Evolutionary conservation across 2,329 filamentous ascomycete genomes (phyloP), one percentile per base, ranked within the genome.

Genomic region (Cercospora beticola): DNA sequence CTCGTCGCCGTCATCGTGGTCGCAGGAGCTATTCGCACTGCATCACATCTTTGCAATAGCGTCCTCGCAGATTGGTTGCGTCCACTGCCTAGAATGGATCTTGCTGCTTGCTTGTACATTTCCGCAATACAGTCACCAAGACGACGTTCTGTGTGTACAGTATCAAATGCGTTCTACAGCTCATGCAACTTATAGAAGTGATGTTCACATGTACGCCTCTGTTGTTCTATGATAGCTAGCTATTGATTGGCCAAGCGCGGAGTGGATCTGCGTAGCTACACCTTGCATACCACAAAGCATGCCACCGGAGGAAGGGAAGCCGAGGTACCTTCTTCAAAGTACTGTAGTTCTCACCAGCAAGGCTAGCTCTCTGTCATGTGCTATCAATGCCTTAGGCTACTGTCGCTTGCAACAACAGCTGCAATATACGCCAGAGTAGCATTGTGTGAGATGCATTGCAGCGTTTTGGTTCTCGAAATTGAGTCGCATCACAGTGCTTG

Each of bases 221-320:
- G 23, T 56, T 56, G 49, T 56, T 16, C 49, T 56, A 28, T 16
- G 5, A 21, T 54, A 54, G 49, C 49, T 8, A 56, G 49, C 49
- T 28, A 56, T 30, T 26, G 12, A 56, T 28, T n/a, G 49, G 49
- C 23, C 23, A 9, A 28, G 23, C 23, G 21, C 49, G 16, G 21
- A 28, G 49, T 54, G 49, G 49, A 54, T 54, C 49, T 54, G 21
- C 49, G 26, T 28, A 56, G 23, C 31, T 40, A 46, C 36, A 40
- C 36, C 31, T 28, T 28, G 31, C 59, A 46, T 33, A 46, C 59
- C 31, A 62, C 33, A 62, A 61, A 62, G 59, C 36, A 46, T 62
- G 36, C 33, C 59, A 62, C 59, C 59, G 59, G 59, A 26, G 59
- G 30, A 62, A 62, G 23, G 33, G 59, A 62, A 62, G 59, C 36